Percentiles rank a stretch among this genome's conserved stretches.
These are phyloP conservation scores for Candida morakotiae DNA, from an alignment of 805 yeast genomes.

Conservation along the genomic window DNA sequence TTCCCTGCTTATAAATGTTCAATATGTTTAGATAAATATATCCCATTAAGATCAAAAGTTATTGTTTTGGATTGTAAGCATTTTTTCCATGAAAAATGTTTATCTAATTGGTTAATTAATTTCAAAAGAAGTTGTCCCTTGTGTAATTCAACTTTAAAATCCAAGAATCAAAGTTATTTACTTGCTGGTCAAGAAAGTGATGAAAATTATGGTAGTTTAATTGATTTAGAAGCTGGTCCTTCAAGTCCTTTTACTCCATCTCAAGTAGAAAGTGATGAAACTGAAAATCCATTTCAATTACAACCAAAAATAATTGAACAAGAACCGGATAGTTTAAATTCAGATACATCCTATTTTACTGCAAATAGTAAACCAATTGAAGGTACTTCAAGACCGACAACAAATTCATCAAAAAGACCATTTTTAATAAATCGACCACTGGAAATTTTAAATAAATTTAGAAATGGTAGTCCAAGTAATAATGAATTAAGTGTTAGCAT, in stretches of 20 bases:
- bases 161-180: conserved; percentile 9
- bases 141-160: conserved; percentile 37
- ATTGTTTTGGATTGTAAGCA: conserved; percentile 57
- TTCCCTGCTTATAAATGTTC: conserved; percentile 52
- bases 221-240: conserved; percentile 14
- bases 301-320: background rate
- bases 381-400: background rate
- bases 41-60: conserved; percentile 43
- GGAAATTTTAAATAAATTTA: conserved; percentile 20
- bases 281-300: conserved; percentile 2
- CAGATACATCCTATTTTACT: conserved; percentile 1
- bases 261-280: conserved; percentile 6
- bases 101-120: conserved; percentile 56
- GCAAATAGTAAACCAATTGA: conserved; percentile 4
- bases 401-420: conserved; percentile 2
- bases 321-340: background rate
- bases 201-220: conserved; percentile 20
- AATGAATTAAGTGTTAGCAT: conserved; percentile 10
- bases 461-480: background rate
- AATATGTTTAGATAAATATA: conserved; percentile 54
- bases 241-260: conserved; percentile 5
- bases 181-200: conserved; percentile 14
- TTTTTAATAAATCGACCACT: conserved; percentile 18
- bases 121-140: conserved; percentile 56
- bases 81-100: conserved; percentile 55